Base-by-base conservation (phyloP, 2,329 filamentous ascomycete species). In the Tolypocladium cylindrosporum region DNA sequence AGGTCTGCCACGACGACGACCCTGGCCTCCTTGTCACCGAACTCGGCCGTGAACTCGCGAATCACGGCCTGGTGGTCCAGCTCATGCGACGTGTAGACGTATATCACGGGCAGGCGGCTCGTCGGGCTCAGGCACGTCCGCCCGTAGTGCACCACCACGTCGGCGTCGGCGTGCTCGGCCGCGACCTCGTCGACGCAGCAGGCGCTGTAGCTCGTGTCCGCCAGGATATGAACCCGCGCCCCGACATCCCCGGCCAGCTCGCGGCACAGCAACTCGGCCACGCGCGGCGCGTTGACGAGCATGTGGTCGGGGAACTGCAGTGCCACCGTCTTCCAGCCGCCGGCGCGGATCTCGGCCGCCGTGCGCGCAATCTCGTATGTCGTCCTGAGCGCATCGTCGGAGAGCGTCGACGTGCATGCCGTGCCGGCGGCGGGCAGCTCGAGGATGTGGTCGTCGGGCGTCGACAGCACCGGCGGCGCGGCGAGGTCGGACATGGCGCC, bases 161-260 rank as follows among this genome's bases (percentile, higher is more conserved):
- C 88, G 8, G 94, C 92, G 66, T 91, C 82, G 19, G 91, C 88
- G 70, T 99, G 94, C 71, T 99, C 92, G 2, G 94, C 94, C 0
- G 94, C 94, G 45, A 97, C 87, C 75, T 99, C 94, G 68, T 99
- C 94, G 21, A 97, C 92, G 68, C 94, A 99, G 74, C 94, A 99
- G 0, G 93, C 88, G 60, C 94, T 95, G 73, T 97, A 99, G 2
- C 93, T 97, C 2, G 94, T 97, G 72, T 99, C 94, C 39, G 88
- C 94, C 21, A 99, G 78, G 60, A 99, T 92, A 65, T 89, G 96
- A 56, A 97, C 78, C 61, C 79, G 69, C 57, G 57, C 63, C 48
- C 41, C 48, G 1, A 57, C 60, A 40, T 64, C 62, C 0, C 57
- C 55, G 3, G 56, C 31, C 2, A 74, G 62, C 55, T 72, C 69